Evolutionary conservation across 116 monocot genomes (phyloP).

Genomic region (Iris pallida): DNA sequence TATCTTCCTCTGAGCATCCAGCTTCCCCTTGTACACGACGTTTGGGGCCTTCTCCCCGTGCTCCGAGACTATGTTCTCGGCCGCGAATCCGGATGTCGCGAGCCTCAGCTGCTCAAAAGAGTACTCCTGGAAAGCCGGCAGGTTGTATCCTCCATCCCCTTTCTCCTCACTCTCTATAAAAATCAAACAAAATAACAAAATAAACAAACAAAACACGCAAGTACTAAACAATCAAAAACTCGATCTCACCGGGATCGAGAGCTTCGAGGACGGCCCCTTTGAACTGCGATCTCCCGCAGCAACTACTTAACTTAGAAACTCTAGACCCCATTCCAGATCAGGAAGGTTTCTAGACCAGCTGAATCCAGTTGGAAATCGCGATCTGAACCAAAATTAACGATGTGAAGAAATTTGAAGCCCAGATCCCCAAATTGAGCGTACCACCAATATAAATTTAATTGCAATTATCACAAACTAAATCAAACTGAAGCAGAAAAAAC

Average conservation of each 20-base stretch:
- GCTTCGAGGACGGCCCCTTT: constrained; percentile 48
- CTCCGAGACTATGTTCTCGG: constrained; percentile 95
- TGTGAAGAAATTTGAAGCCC: too few species aligned
- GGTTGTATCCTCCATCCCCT: constrained; percentile 27
- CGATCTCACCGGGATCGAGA: constrained; percentile 46
- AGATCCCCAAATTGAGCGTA: too few species aligned
- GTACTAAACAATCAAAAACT: background rate
- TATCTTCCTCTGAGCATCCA: constrained; percentile 75
- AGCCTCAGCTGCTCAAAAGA: constrained; percentile 82
- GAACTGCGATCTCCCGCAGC: constrained; percentile 49
- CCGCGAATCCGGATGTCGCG: constrained; percentile 78
- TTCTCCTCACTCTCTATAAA: constrained; percentile 52
- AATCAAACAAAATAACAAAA: constrained; percentile 1
- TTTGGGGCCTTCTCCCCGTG: constrained; percentile 94
- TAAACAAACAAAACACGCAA: background rate
- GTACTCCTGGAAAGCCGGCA: constrained; percentile 83
- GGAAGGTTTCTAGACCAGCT: too few species aligned
- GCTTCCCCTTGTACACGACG: constrained; percentile 90
- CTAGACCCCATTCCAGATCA: constrained; percentile 40
- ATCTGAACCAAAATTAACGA: too few species aligned
- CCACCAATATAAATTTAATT: too few species aligned
- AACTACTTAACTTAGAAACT: constrained; percentile 32
- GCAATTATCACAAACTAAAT: too few species aligned
- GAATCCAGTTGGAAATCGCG: too few species aligned
- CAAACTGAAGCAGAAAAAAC: too few species aligned